A percentile compares a stretch with the other conserved stretches of the same genome.
Conservation (phyloP, 768 basidiomycete species). For the Plicaturopsis crispa region DNA sequence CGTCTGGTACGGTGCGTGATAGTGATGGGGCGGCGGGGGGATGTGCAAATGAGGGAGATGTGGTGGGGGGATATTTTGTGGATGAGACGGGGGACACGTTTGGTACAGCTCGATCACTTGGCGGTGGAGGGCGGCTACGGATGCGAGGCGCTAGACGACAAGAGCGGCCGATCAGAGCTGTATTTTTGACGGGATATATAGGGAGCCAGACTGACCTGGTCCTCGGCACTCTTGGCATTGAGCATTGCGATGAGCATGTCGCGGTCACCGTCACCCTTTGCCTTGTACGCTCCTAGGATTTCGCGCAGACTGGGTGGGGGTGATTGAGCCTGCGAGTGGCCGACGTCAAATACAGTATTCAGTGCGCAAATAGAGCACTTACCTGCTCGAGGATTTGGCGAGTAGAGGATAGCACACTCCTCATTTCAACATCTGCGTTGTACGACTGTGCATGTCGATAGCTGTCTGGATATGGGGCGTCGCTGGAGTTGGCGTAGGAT, state of each 20-base stretch:
- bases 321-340: constrained; percentile 30
- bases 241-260: constrained; percentile 89
- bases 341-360: not conserved
- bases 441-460: too few relatives aligned
- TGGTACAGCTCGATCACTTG: constrained; percentile 58
- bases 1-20: constrained; percentile 15
- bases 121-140: constrained; percentile 61
- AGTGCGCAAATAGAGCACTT: not conserved
- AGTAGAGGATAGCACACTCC: constrained; percentile 32
- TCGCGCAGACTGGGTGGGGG: constrained; percentile 80
- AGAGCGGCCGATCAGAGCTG: constrained; percentile 4
- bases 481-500: too few relatives aligned
- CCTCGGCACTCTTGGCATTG: constrained; percentile 88
- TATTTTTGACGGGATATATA: constrained; percentile 6
- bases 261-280: constrained; percentile 86
- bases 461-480: too few relatives aligned
- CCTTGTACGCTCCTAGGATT: constrained; percentile 78
- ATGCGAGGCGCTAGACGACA: constrained; percentile 54
- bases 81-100: constrained; percentile 22
- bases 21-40: constrained; percentile 25
- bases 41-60: constrained; percentile 15
- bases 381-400: constrained; percentile 43
- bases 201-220: constrained; percentile 77
- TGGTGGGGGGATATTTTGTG: constrained; percentile 10
- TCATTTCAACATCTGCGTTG: constrained; percentile 19